Evolutionary conservation across 345 rosid species (phyloP), one percentile per base, ranked within the genome.

Genomic region (Mallotus nudiflorus): DNA sequence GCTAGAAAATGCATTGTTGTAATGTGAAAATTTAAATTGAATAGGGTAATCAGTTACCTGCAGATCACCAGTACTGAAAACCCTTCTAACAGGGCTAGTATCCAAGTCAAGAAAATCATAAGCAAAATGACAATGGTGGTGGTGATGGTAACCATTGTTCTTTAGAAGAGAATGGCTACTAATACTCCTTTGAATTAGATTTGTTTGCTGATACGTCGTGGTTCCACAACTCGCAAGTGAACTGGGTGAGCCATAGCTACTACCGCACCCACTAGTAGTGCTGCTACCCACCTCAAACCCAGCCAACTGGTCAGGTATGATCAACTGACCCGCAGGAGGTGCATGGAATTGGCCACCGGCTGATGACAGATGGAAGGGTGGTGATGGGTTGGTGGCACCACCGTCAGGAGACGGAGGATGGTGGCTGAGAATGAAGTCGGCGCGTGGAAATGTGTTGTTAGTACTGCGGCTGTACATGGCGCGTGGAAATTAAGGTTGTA

Each of bases 61-160:
- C 82, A 88, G 68, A 69, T 92, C 99, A 60, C 92, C 96, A 31
- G 96, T 81, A 78, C 97, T 91, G 67, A 75, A 90, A 65, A 85
- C 96, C 83, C 92, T 87, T 69, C 92, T 82, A 6, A 84, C 91
- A n/a, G 87, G 83, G 71, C 86, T 78, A 3, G 35, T 44, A 25
- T 84, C 89, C 56, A 78, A 27, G 67, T 87, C 98, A 20, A 76
- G 12, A 46, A 79, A 69, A 62, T 73, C 85, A 13, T 70, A 81
- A 62, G 75, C 68, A 48, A 78, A 85, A 59, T 64, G 80, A 77
- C 73, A 77, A 39, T 61, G 77, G 46, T 39, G 42, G 42, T 39
- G n/a, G n/a, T 3, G 11, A 42, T 42, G 11, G 61, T 75, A 49
- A 48, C 82, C 86, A 55, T 80, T n/a, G n/a, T n/a, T 82, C 68